A percentile compares a stretch with the other conserved stretches of the same genome.
phyloP scores from a whole-genome alignment of 2,329 filamentous ascomycete genomes.

The Diaporthe citrichinensis region DNA sequence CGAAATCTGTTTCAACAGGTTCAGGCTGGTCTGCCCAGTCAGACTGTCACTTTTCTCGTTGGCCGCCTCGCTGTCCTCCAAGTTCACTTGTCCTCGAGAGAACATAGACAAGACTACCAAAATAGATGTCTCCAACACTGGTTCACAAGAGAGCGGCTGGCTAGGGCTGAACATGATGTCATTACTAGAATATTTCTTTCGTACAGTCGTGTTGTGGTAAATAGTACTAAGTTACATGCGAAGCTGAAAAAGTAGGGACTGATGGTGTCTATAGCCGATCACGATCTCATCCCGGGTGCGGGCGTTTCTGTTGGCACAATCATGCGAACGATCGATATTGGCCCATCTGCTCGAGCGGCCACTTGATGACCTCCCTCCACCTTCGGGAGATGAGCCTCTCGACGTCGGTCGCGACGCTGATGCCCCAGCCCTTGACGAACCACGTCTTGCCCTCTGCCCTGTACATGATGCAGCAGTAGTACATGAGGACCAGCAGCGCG shows the following conservation, averaged over 20 bases:
- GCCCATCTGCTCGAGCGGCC: conserved; percentile 37
- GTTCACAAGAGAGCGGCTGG: neutral
- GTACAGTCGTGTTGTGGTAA: neutral
- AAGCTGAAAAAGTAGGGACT: conserved; percentile 25
- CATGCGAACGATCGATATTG: conserved; percentile 18
- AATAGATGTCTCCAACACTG: too few species aligned
- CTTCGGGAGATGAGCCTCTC: conserved; percentile 30
- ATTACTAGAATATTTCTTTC: conserved; percentile 25
- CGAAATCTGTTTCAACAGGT: too few species aligned
- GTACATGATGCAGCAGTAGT: conserved; percentile 46
- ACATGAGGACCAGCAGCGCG: conserved; percentile 44
- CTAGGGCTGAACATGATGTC: neutral
- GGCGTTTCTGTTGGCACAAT: neutral
- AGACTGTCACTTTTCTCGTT: too few species aligned
- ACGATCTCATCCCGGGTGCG: neutral
- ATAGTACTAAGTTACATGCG: conserved; percentile 25
- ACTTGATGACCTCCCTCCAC: conserved; percentile 35
- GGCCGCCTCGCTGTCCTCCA: too few species aligned
- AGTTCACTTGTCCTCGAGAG: neutral
- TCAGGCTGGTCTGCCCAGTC: too few species aligned
- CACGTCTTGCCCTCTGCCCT: conserved; percentile 43
- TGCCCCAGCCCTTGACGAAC: conserved; percentile 42
- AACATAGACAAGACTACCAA: neutral
- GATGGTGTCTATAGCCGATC: conserved; percentile 22
- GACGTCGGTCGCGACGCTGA: conserved; percentile 18